phyloP scores from a whole-genome alignment of 495 filamentous ascomycete genomes.

The Cetradonia linearis region DNA sequence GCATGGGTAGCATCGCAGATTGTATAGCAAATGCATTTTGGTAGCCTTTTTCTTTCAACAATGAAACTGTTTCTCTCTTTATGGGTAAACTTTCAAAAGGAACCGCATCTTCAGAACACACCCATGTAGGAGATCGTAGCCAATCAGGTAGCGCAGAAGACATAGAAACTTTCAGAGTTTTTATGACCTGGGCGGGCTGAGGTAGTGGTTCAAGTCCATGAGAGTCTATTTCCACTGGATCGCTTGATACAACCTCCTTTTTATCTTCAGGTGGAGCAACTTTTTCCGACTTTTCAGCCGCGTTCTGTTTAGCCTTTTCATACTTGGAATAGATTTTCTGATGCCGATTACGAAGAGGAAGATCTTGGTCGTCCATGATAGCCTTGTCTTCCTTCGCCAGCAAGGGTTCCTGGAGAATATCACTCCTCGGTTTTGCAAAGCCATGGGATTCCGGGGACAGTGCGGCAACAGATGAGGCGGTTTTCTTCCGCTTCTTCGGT shows the following conservation, averaged over 20 bases:
- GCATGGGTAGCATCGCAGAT: slow-evolving; percentile 64
- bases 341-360: slow-evolving; percentile 5
- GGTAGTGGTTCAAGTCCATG: slow-evolving; percentile 68
- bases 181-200: slow-evolving; percentile 54
- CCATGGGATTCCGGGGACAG: neutral
- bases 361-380: slow-evolving; percentile 29
- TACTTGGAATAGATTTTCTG: slow-evolving; percentile 39
- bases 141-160: slow-evolving; percentile 48
- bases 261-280: neutral
- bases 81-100: slow-evolving; percentile 55
- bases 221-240: slow-evolving; percentile 22
- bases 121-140: slow-evolving; percentile 62
- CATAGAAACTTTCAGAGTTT: slow-evolving; percentile 38
- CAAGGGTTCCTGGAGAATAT: neutral
- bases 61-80: slow-evolving; percentile 44
- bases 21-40: slow-evolving; percentile 77
- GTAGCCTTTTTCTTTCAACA: slow-evolving; percentile 55
- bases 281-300: neutral
- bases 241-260: neutral
- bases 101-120: slow-evolving; percentile 44
- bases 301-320: slow-evolving; percentile 32
- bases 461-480: neutral
- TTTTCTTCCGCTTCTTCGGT: slow-evolving; percentile 20
- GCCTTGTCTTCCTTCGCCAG: slow-evolving; percentile 7
- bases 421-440: neutral